Base-by-base conservation (phyloP, 176 grass and related monocot genomes). In the Canna indica region DNA sequence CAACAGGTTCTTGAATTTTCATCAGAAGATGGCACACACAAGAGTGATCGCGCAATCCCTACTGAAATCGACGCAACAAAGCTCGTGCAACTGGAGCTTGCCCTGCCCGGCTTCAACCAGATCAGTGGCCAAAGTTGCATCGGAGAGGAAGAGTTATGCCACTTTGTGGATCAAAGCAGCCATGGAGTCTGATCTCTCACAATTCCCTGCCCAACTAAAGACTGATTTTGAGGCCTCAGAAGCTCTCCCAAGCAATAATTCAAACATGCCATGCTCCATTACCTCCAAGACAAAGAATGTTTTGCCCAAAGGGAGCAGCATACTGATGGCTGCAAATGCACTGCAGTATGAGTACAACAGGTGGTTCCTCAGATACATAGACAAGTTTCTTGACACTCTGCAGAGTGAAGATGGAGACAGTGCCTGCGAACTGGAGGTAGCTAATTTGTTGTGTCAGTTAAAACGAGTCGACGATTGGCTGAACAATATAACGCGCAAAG, bases 391-490 rank as follows among this genome's bases (percentile, higher is more conserved):
- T 70, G 93, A 97, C 31, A 79, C 76, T 18, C 47, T 81, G 9
- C 83, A 88, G 57, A 64, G 26, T 29, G 69, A 81, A 47, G 27
- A 29, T 0, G 45, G 17, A 3, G 75, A 77, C 11, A 8, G 42
- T 2, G 35, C 71, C 10, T 85, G 81, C 9, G 86, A 91, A 32
- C 80, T 80, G 2, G 76, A 87, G 72, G 52, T 87, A 0, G 79
- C 83, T 5, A 78, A 71, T 20, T 72, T 97, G 12, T 75, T 91
- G 47, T 85, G 87, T 71, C 88, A 83, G 84, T 73, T 97, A 75
- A 97, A 97, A 68, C 82, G 83, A 76, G 81, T 97, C 16, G 93
- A 97, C 56, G 93, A 87, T 27, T 97, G 86, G 88, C 73, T 97
- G 70, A 97, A 90, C 75, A 30, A 60, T 18, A 76, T 97, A 3